phyloP scores from a whole-genome alignment of 345 rosid species.

The Aegle marmelos region DNA sequence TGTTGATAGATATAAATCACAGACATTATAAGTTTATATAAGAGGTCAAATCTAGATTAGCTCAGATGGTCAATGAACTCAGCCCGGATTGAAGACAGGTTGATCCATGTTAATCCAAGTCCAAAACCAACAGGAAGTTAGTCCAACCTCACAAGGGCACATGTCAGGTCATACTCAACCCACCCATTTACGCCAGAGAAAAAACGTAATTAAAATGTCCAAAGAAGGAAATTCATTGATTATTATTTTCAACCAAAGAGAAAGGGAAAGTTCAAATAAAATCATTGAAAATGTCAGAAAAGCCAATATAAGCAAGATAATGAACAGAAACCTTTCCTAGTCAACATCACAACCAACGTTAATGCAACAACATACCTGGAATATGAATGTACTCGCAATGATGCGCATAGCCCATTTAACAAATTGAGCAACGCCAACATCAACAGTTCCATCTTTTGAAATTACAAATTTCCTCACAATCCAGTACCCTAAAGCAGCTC shows the following conservation, averaged over 20 bases:
- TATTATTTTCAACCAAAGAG: neutral
- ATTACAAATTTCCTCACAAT: constrained; percentile 82
- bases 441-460: constrained; percentile 76
- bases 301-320: constrained; percentile 1
- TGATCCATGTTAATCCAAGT: neutral
- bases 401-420: constrained; percentile 92
- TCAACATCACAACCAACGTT: neutral
- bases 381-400: constrained; percentile 62
- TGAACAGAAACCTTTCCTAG: neutral
- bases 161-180: neutral
- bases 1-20: neutral
- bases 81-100: neutral
- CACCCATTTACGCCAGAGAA: neutral
- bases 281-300: neutral
- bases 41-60: neutral
- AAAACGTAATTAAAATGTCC: neutral
- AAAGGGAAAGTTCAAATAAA: neutral
- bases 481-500: constrained; percentile 97
- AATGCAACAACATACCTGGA: constrained; percentile 51
- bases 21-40: neutral
- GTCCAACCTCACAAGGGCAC: neutral
- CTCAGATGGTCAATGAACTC: neutral
- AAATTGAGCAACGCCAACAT: constrained; percentile 75
- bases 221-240: neutral
- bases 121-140: neutral